phyloP scores from a whole-genome alignment of 805 yeast species.

The Metschnikowia continentalis region DNA sequence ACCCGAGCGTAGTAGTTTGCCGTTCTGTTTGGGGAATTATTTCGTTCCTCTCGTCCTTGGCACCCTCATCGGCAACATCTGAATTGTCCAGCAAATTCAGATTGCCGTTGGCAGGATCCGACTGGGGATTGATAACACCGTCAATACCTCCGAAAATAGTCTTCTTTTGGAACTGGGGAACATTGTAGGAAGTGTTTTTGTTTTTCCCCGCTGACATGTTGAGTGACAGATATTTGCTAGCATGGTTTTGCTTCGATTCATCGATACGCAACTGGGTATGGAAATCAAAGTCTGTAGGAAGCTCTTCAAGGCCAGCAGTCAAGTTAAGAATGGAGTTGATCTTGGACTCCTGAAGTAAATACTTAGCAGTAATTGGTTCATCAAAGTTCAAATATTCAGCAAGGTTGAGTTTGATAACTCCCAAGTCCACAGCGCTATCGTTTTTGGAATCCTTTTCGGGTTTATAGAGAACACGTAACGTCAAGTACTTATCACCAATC shows the following conservation, averaged over 20 bases:
- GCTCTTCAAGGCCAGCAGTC: conserved; percentile 48
- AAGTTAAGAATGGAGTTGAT: conserved; percentile 75
- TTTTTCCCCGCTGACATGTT: conserved; percentile 19
- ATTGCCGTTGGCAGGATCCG: background rate
- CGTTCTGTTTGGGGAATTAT: background rate
- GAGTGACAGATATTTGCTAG: conserved; percentile 2
- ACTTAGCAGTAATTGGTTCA: conserved; percentile 53
- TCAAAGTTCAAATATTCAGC: conserved; percentile 64
- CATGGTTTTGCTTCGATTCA: conserved; percentile 19
- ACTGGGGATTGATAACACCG: conserved; percentile 28
- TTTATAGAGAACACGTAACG: conserved; percentile 34
- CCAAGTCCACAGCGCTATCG: conserved; percentile 45
- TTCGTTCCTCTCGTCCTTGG: conserved; percentile 2
- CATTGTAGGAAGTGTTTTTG: conserved; percentile 21
- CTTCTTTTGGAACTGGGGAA: conserved; percentile 38
- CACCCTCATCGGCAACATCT: background rate
- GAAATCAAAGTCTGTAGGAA: conserved; percentile 36
- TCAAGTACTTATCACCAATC: conserved; percentile 41
- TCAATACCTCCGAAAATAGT: conserved; percentile 50
- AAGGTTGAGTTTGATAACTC: conserved; percentile 62
- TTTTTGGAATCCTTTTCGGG: conserved; percentile 22
- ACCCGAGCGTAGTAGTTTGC: conserved; percentile 7
- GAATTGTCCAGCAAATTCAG: background rate
- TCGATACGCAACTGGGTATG: conserved; percentile 38
- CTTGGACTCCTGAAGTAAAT: conserved; percentile 71